A percentile compares a stretch with the other conserved stretches of the same genome.
Evolutionary conservation across 2,329 filamentous ascomycete genomes (phyloP).

Genomic region (Colletotrichum lindemuthianum): DNA sequence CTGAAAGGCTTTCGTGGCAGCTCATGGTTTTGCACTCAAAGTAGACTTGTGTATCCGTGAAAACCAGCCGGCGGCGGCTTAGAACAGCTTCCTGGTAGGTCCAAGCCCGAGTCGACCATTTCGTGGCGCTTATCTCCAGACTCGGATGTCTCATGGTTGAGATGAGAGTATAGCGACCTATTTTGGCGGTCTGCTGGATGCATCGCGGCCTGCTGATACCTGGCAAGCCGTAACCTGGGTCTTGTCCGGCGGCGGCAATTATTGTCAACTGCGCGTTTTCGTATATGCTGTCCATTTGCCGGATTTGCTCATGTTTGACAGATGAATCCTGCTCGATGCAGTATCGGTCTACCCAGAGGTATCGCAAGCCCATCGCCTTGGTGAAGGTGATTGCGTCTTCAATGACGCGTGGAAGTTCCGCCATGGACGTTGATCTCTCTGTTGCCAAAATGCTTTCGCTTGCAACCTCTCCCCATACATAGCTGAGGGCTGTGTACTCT

Average conservation of each 20-base stretch:
- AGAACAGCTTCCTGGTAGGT: constrained; percentile 52
- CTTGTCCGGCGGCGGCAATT: constrained; percentile 49
- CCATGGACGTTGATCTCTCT: no score
- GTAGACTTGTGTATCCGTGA: constrained; percentile 52
- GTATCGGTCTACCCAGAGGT: constrained; percentile 52
- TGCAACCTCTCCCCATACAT: constrained; percentile 44
- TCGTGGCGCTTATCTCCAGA: constrained; percentile 42
- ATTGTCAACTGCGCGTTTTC: constrained; percentile 48
- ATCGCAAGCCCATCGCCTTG: constrained; percentile 45
- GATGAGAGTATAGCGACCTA: constrained; percentile 34
- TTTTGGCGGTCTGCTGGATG: constrained; percentile 41
- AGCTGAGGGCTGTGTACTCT: constrained; percentile 46
- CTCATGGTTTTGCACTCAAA: constrained; percentile 52
- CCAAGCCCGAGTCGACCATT: constrained; percentile 50
- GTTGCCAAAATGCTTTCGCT: background rate
- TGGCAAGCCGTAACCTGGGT: constrained; percentile 47
- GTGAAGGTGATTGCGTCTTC: constrained; percentile 44
- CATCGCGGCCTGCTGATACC: constrained; percentile 45
- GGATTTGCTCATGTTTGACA: constrained; percentile 43
- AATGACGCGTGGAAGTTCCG: background rate
- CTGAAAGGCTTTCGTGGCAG: constrained; percentile 43
- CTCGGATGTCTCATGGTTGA: background rate
- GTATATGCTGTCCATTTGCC: constrained; percentile 53
- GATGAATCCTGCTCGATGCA: constrained; percentile 44
- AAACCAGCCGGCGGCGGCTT: constrained; percentile 49